Conservation (phyloP, 257 asterid genomes). For the Craterostigma plantagineum region DNA sequence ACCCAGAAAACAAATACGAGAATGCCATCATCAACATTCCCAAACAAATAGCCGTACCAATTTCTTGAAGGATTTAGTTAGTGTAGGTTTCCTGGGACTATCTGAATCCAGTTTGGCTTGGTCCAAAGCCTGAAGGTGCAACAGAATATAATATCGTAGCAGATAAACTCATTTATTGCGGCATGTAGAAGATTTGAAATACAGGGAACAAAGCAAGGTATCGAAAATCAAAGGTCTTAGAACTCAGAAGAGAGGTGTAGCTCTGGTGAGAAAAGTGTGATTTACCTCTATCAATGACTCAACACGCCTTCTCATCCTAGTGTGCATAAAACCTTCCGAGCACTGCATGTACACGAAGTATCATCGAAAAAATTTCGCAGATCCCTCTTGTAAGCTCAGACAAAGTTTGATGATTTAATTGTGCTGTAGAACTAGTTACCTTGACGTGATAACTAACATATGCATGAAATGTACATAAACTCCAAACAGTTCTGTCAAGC, state of each 20-base stretch:
- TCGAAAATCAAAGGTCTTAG: neutral
- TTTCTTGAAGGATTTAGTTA: too few species aligned
- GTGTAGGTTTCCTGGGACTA: neutral
- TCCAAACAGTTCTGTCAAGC: slow-evolving; percentile 94
- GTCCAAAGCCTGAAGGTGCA: neutral
- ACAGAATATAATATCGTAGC: neutral
- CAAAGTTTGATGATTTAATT: too few species aligned
- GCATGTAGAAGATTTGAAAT: neutral
- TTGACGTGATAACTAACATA: slow-evolving; percentile 92
- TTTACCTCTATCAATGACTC: slow-evolving; percentile 78
- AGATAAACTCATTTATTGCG: neutral
- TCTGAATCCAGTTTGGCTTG: neutral
- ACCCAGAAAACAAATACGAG: too few species aligned
- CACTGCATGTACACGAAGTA: slow-evolving; percentile 33
- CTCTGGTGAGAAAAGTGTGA: neutral
- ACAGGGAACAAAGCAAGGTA: neutral
- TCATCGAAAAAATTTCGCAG: neutral
- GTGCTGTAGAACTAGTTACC: slow-evolving; percentile 20
- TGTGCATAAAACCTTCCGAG: slow-evolving; percentile 95
- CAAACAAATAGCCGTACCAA: too few species aligned
- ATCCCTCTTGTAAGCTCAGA: neutral
- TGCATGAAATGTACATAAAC: slow-evolving; percentile 84
- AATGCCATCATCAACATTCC: too few species aligned
- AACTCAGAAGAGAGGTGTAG: neutral
- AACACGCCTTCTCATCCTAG: slow-evolving; percentile 94